Evolutionary conservation across 176 grass and related monocot genomes (phyloP).

Genomic region (Cenchrus fungigraminus): DNA sequence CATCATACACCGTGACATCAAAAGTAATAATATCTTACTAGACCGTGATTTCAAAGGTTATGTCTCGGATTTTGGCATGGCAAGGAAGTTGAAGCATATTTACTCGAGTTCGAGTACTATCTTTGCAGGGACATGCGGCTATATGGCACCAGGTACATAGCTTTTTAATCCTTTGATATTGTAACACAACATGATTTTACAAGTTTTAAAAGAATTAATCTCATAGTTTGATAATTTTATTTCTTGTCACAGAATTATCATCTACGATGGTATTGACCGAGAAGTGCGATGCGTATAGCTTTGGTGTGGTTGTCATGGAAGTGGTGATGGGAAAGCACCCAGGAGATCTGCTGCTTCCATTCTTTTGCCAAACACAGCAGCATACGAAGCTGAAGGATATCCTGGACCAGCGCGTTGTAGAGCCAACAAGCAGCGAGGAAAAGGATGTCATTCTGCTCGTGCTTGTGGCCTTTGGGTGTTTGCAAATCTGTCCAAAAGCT

Average conservation of each 20-base stretch:
- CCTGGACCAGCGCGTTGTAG: neutral
- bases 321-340: slow-evolving; percentile 43
- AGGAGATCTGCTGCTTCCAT: slow-evolving; percentile 26
- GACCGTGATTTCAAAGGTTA: slow-evolving; percentile 10
- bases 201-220: neutral
- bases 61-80: slow-evolving; percentile 46
- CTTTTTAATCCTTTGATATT: neutral
- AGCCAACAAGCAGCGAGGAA: neutral
- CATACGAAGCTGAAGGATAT: neutral
- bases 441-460: slow-evolving; percentile 11
- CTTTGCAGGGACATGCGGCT: slow-evolving; percentile 30
- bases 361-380: slow-evolving; percentile 37
- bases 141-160: slow-evolving; percentile 4
- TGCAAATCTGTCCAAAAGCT: slow-evolving; percentile 30
- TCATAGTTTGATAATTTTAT: neutral
- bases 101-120: slow-evolving; percentile 36
- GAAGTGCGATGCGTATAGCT: slow-evolving; percentile 39
- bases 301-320: slow-evolving; percentile 32
- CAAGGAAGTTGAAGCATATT: slow-evolving; percentile 7
- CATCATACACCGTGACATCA: slow-evolving; percentile 40
- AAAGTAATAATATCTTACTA: slow-evolving; percentile 42
- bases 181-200: neutral
- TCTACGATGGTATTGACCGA: slow-evolving; percentile 26
- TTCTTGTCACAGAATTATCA: slow-evolving; percentile 15
- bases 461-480: slow-evolving; percentile 32